phyloP scores from a whole-genome alignment of 108 stramenopile genomes.

The Skeletonema potamos region DNA sequence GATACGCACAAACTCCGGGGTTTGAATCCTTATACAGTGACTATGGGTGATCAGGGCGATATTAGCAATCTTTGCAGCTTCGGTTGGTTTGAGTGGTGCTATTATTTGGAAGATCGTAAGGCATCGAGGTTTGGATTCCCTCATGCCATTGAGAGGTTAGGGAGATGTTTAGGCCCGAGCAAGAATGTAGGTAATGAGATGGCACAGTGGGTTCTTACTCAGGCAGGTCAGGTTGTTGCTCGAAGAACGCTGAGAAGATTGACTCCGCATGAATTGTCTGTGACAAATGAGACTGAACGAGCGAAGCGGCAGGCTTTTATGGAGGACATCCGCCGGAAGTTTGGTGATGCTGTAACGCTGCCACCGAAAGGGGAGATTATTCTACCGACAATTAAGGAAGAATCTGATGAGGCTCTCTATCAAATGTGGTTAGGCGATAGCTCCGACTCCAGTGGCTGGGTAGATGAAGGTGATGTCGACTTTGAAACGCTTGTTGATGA shows the following conservation, averaged over 20 bases:
- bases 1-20: constrained; percentile 36
- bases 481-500: background rate
- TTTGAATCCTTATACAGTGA: constrained; percentile 20
- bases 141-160: background rate
- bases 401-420: background rate
- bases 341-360: constrained; percentile 2
- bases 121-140: constrained; percentile 6
- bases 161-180: constrained; percentile 38
- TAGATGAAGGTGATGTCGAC: background rate
- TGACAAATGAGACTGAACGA: constrained; percentile 9
- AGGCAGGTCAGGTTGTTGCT: constrained; percentile 31
- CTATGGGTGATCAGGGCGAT: constrained; percentile 27
- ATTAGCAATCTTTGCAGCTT: constrained; percentile 38
- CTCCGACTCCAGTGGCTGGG: constrained; percentile 1
- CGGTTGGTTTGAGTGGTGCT: constrained; percentile 43
- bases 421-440: background rate
- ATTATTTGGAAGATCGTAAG: constrained; percentile 2
- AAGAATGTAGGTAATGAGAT: constrained; percentile 42
- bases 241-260: constrained; percentile 14
- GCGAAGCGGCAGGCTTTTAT: background rate
- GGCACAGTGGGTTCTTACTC: constrained; percentile 41
- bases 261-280: constrained; percentile 8
- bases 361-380: background rate
- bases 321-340: background rate
- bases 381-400: background rate